phyloP scores from a whole-genome alignment of 208 protist genomes.

The Blastocrithidia nonstop region DNA sequence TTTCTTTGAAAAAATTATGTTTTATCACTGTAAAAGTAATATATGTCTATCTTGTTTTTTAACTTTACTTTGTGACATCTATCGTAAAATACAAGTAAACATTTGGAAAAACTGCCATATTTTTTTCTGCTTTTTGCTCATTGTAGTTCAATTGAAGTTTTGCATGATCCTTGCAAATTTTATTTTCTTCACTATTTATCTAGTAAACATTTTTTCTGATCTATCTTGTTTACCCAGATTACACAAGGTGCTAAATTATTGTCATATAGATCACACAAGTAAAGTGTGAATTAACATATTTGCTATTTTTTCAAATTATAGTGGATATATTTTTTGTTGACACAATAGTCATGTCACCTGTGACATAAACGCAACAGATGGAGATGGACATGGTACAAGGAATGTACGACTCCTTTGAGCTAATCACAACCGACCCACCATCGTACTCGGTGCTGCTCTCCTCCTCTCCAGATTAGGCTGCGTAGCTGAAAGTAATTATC shows the following conservation, averaged over 20 bases:
- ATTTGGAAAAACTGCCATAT: neutral
- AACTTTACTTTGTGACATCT: neutral
- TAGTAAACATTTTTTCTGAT: too few species aligned
- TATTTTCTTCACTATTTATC: neutral
- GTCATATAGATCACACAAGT: too few species aligned
- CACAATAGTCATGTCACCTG: constrained; percentile 29
- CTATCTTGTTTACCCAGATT: too few species aligned
- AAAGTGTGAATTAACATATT: too few species aligned
- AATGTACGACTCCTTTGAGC: constrained; percentile 80
- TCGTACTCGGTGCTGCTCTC: constrained; percentile 59
- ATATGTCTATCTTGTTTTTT: neutral
- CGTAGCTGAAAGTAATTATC: constrained; percentile 66
- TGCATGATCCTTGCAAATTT: neutral
- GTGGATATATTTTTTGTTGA: too few species aligned
- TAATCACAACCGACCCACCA: constrained; percentile 49
- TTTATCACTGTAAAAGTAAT: neutral
- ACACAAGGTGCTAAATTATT: too few species aligned
- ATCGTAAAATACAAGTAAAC: neutral
- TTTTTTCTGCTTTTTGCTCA: too few species aligned
- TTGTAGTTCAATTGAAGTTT: too few species aligned
- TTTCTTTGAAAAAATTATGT: neutral
- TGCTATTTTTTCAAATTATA: too few species aligned
- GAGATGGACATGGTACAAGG: constrained; percentile 84
- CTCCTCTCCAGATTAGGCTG: constrained; percentile 39
- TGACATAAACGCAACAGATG: constrained; percentile 77